phyloP scores from a whole-genome alignment of 75 land plant species.

The Cunninghamia lanceolata region DNA sequence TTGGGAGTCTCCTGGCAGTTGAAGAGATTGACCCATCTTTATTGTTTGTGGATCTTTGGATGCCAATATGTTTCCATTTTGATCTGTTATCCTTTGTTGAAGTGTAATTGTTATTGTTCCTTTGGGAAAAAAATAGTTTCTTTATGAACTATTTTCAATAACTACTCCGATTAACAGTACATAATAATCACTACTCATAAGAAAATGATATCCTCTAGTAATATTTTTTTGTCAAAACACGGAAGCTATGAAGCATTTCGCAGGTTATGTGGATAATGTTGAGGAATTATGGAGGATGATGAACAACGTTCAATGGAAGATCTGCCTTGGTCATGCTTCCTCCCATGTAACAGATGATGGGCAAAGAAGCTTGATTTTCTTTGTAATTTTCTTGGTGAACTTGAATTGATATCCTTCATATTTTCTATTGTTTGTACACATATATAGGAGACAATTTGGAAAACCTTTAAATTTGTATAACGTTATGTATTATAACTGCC shows the following conservation, averaged over 20 bases:
- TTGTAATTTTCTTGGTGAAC: not conserved
- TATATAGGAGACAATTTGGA: not conserved
- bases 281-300: conserved; percentile 44
- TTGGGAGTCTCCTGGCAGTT: not conserved
- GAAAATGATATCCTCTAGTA: not conserved
- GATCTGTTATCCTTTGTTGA: not conserved
- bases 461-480: not conserved
- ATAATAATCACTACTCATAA: not conserved
- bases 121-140: not conserved
- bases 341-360: conserved; percentile 78
- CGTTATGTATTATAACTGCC: not conserved
- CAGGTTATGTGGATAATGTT: conserved; percentile 60
- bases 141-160: not conserved
- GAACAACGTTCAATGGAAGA: conserved; percentile 48
- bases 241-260: conserved; percentile 61
- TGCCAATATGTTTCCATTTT: not conserved
- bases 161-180: not conserved
- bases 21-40: too few species aligned
- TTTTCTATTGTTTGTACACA: not conserved
- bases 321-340: conserved; percentile 67
- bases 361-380: conserved; percentile 19
- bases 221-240: conserved; percentile 31
- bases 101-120: not conserved
- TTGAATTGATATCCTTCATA: not conserved
- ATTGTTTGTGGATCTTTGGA: not conserved